Base-by-base conservation (phyloP, 352 stramenopile genomes). In the Saprolegnia parasitica region DNA sequence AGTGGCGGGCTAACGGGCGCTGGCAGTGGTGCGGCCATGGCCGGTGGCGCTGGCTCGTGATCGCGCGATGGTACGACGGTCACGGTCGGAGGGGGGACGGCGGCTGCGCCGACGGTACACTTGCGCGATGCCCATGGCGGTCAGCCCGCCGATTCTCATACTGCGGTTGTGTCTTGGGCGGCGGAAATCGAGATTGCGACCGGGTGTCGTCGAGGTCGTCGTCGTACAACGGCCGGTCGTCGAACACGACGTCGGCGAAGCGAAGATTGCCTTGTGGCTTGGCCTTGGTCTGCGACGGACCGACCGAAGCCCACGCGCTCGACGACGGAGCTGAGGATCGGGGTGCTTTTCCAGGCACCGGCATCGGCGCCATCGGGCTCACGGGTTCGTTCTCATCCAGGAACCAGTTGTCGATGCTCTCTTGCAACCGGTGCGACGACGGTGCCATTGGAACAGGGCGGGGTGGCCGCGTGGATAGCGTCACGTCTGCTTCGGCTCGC, bases 331-430 rank as follows among this genome's bases (percentile, higher is more conserved):
- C 50, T 29, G 15, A 24, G 16, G 50, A 5, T 5, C 29, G 50
- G 6, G 5, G 26, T 3, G 49, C 15, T 26, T n/a, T 21, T 5
- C 3, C 20, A 26, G 49, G 49, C 21, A n/a, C 10, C 26, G 16
- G 16, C 49, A 56, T 56, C 20, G 49, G 3, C 9, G 49, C 21
- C 26, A 39, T 16, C 16, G 56, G 35, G 18, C 32, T 20, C 21
- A 39, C 18, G 18, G 24, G 24, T 21, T 32, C 26, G 35, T 52
- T 26, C 32, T 65, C 56, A 39, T 65, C 32, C 16, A 65, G 21
- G 40, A 65, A 65, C 56, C 56, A 65, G 56, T 50, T 32, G 20
- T 65, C 56, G 50, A 65, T 50, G 56, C 50, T 13, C n/a, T 52
- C 40, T 32, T 40, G 35, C 11, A 61, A 61, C 18, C 54, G 54